phyloP scores from a whole-genome alignment of 495 filamentous ascomycete species.

The Lichenothelia convexa region DNA sequence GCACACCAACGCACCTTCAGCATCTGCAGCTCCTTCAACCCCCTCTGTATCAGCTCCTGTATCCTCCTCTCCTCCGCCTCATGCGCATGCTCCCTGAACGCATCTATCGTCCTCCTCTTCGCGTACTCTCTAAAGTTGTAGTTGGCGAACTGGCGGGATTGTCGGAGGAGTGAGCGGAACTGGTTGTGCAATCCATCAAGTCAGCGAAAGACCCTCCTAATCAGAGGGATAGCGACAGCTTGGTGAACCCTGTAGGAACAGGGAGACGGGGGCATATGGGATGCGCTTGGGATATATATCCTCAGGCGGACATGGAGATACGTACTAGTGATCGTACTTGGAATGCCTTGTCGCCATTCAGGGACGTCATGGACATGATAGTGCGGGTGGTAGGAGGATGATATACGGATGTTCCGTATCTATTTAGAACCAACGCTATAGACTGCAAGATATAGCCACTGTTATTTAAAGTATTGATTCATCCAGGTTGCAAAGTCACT shows the following conservation, averaged over 20 bases:
- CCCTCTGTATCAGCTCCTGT: slow-evolving; percentile 78
- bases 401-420: too few species aligned
- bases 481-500: too few species aligned
- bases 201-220: too few species aligned
- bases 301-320: not conserved
- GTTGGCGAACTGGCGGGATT: slow-evolving; percentile 67
- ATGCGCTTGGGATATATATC: not conserved
- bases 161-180: slow-evolving; percentile 85
- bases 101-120: slow-evolving; percentile 67
- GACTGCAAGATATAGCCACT: too few species aligned
- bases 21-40: slow-evolving; percentile 70
- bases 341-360: too few species aligned
- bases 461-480: too few species aligned
- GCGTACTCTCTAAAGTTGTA: slow-evolving; percentile 99
- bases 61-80: slow-evolving; percentile 53
- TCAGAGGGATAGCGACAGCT: not conserved
- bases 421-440: too few species aligned
- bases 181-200: too few species aligned
- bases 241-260: not conserved
- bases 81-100: slow-evolving; percentile 62
- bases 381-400: too few species aligned
- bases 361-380: too few species aligned
- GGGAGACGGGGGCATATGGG: not conserved
- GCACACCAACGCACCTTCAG: slow-evolving; percentile 57
- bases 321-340: slow-evolving; percentile 17